phyloP scores from a whole-genome alignment of 495 filamentous ascomycete species.

The Xylaria curta region DNA sequence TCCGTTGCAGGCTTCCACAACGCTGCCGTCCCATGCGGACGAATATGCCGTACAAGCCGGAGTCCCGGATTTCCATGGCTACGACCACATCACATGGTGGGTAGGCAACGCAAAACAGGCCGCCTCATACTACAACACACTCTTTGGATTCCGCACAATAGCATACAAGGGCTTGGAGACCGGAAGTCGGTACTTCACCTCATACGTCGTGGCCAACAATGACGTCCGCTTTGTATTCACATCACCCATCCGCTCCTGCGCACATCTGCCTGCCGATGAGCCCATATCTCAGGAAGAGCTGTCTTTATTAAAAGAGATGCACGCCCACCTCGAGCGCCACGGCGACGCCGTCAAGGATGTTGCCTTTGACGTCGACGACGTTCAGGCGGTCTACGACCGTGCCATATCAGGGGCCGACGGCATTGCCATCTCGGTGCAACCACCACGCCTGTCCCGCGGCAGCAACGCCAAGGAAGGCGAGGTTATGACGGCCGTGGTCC shows the following conservation, averaged over 20 bases:
- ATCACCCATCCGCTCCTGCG: conserved; percentile 73
- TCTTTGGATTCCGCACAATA: conserved; percentile 79
- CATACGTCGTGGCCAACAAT: conserved; percentile 81
- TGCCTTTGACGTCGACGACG: conserved; percentile 87
- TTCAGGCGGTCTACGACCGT: conserved; percentile 71
- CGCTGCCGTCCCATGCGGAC: conserved; percentile 46
- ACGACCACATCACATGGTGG: conserved; percentile 91
- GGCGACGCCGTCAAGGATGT: conserved; percentile 93
- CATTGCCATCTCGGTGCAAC: conserved; percentile 63
- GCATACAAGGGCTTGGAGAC: conserved; percentile 91
- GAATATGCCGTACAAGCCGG: conserved; percentile 52
- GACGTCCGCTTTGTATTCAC: conserved; percentile 82
- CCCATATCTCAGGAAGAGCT: conserved; percentile 60
- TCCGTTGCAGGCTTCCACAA: conserved; percentile 46
- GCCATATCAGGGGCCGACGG: conserved; percentile 67
- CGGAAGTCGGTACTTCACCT: conserved; percentile 73
- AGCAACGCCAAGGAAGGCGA: conserved; percentile 59
- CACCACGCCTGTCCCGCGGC: conserved; percentile 52
- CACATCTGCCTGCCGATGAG: conserved; percentile 57
- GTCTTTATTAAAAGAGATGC: conserved; percentile 67
- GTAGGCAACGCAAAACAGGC: conserved; percentile 96
- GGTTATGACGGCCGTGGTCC: conserved; percentile 74
- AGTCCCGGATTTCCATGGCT: conserved; percentile 72
- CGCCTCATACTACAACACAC: conserved; percentile 81
- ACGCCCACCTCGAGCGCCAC: conserved; percentile 77